Evolutionary conservation across 805 yeast genomes (phyloP), one percentile per base, ranked within the genome.

Genomic region (Lipomyces lipofer): DNA sequence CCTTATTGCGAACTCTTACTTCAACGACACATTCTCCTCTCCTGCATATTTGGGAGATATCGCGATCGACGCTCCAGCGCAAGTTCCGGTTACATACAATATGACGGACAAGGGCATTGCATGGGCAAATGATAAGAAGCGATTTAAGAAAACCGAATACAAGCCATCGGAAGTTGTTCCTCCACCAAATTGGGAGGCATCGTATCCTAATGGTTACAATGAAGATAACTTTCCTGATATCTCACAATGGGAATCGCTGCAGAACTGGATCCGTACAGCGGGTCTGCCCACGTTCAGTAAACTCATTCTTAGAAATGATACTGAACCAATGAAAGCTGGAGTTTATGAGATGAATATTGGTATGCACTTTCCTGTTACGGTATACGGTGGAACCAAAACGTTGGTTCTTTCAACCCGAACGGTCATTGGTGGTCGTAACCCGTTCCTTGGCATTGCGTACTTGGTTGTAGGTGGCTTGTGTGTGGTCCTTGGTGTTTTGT

Each of bases 261-360:
- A 90, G 74, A 92, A 90, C 70, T 92, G 99, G 99, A 92, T 92
- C 97, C 82, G 95, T 65, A 90, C 97, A 1, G 96, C 98, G 0
- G 97, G 95, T 0, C 75, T 92, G 59, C 95, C 98, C 25, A 81
- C 85, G 10, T 92, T 94, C 67, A 83, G 86, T 76, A 92, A 94
- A 68, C 72, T 90, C 33, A 91, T 90, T 39, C 78, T 85, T 43
- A 82, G 86, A 63, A 91, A 88, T 71, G 85, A 82, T 55, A 74
- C 81, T 1, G 73, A 73, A 0, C 65, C 78, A 1, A 70, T 92
- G 56, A 58, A 68, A 0, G 73, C 79, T 9, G 98, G 98, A 2
- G 79, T 80, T 9, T 94, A 92, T 69, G 75, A 78, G 55, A 71
- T 90, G 42, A 77, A 77, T 47, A 78, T 92, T 56, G 88, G 75